A percentile compares a stretch with the other conserved stretches of the same genome.
phyloP scores from a whole-genome alignment of 768 basidiomycete genomes.

The Phylloporus arenicola region DNA sequence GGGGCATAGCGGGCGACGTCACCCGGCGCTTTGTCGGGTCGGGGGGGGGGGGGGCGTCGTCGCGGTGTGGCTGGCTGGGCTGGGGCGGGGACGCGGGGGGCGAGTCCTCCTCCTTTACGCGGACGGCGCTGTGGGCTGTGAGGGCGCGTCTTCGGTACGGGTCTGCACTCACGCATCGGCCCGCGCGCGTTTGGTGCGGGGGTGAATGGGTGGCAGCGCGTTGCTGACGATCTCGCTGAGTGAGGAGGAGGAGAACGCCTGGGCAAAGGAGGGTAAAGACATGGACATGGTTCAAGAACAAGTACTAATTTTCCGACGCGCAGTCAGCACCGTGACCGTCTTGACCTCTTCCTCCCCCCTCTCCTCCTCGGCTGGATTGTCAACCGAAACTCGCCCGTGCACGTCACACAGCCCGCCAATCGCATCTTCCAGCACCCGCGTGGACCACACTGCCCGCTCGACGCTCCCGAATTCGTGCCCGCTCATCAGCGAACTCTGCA shows the following conservation, averaged over 20 bases:
- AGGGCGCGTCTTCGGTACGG: conserved; percentile 11
- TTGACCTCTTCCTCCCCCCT: conserved; percentile 16
- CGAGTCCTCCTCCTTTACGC: conserved; percentile 63
- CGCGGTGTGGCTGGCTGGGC: too few species aligned
- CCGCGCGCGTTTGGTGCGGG: conserved; percentile 37
- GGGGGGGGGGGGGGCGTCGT: too few species aligned
- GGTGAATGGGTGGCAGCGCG: conserved; percentile 63
- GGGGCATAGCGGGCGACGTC: too few species aligned
- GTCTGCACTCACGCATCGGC: not conserved
- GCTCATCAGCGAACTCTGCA: conserved; percentile 62
- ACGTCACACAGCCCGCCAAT: conserved; percentile 69
- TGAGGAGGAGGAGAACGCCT: conserved; percentile 61
- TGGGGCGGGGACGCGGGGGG: conserved; percentile 35
- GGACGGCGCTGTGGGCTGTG: conserved; percentile 33
- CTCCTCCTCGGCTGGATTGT: conserved; percentile 39
- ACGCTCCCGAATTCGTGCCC: conserved; percentile 73
- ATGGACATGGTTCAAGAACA: conserved; percentile 34
- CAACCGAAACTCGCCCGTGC: conserved; percentile 52
- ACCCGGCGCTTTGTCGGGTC: too few species aligned
- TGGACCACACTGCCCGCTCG: conserved; percentile 61
- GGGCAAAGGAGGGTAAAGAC: conserved; percentile 75
- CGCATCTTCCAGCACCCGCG: conserved; percentile 62
- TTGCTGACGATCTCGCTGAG: conserved; percentile 50
- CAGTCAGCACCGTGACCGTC: conserved; percentile 53
- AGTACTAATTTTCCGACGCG: conserved; percentile 48